Evolutionary conservation across 2,329 filamentous ascomycete species (phyloP).

Genomic region (Ophiostoma ulmi): DNA sequence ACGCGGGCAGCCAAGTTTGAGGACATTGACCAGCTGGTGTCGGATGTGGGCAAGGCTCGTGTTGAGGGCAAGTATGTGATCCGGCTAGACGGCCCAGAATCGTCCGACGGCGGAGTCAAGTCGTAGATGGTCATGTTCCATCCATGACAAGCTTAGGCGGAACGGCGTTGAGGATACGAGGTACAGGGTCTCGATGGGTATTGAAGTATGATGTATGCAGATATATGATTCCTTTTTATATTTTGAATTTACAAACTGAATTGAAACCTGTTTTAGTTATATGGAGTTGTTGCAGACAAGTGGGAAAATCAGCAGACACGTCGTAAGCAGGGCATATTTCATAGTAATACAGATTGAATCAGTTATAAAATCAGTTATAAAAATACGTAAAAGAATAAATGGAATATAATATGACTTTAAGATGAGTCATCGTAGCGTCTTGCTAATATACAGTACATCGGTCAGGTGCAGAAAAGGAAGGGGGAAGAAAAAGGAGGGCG

Average conservation of each 20-base stretch:
- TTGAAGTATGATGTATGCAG: background rate
- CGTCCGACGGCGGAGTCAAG: constrained; percentile 15
- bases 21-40: constrained; percentile 29
- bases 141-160: background rate
- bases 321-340: constrained; percentile 7
- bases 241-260: background rate
- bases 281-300: background rate
- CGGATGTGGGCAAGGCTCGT: constrained; percentile 23
- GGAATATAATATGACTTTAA: background rate
- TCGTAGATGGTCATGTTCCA: background rate
- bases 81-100: constrained; percentile 23
- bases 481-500: background rate
- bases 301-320: background rate
- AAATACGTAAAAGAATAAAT: background rate
- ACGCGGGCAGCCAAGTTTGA: constrained; percentile 30
- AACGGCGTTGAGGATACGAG: background rate
- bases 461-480: background rate
- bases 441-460: constrained; percentile 9
- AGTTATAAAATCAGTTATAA: background rate
- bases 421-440: background rate
- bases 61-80: constrained; percentile 29
- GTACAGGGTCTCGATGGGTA: background rate
- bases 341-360: background rate
- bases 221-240: background rate
- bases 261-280: background rate